A percentile compares a stretch with the other conserved stretches of the same genome.
Conservation (phyloP, 345 rosid species). For the Syzygium aromaticum region DNA sequence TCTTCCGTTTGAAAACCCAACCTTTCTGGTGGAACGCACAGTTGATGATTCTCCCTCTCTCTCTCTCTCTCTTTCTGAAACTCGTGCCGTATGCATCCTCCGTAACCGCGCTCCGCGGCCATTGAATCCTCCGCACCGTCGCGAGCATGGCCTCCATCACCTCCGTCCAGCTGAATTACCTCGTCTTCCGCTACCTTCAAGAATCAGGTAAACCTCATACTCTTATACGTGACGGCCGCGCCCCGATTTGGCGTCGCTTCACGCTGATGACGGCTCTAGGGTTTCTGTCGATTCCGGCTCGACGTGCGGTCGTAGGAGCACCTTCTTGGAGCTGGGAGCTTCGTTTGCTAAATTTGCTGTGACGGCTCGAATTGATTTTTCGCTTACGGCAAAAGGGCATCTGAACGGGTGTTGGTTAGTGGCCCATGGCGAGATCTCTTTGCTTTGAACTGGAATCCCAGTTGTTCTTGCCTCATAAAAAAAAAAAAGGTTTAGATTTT, state of each 20-base stretch:
- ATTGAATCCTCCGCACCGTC: neutral
- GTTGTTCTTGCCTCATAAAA: neutral
- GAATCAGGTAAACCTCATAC: constrained; percentile 55
- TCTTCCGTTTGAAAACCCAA: neutral
- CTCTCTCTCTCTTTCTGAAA: neutral
- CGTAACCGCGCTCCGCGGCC: neutral
- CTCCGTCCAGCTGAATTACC: constrained; percentile 79
- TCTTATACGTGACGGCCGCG: neutral
- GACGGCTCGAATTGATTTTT: neutral
- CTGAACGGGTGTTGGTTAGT: neutral
- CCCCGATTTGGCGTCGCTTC: neutral
- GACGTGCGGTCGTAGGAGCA: neutral
- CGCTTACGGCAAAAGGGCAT: neutral
- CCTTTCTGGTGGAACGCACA: neutral
- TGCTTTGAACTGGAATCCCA: neutral
- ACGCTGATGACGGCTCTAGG: neutral
- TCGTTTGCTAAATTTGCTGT: neutral
- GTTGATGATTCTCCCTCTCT: neutral
- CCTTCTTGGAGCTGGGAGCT: neutral
- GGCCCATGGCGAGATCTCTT: neutral
- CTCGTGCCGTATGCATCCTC: neutral
- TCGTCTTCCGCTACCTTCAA: constrained; percentile 88
- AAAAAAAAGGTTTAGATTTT: neutral
- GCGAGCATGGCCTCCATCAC: constrained; percentile 56
- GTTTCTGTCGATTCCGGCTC: neutral